These are phyloP conservation scores for Phycomyces nitens DNA, from an alignment of 192 early-diverging fungal genomes.

Conservation along the genomic window DNA sequence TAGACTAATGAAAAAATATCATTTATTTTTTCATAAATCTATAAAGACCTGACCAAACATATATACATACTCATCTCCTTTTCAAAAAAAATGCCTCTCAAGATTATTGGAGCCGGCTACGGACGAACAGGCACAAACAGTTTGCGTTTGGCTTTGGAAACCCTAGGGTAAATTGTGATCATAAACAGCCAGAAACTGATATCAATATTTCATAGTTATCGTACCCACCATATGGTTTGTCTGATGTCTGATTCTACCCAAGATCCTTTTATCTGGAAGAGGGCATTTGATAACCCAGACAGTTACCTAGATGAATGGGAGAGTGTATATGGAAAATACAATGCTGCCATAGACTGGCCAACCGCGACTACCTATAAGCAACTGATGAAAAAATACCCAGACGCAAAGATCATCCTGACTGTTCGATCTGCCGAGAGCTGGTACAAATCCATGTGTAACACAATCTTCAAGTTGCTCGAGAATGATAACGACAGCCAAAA, in stretches of 20 bases:
- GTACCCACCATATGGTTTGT: slow-evolving; percentile 19
- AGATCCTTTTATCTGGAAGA: neutral
- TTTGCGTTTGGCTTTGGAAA: slow-evolving; percentile 18
- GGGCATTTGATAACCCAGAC: slow-evolving; percentile 1
- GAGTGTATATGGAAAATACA: slow-evolving; percentile 3
- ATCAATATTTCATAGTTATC: slow-evolving; percentile 5
- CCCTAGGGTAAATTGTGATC: slow-evolving; percentile 4
- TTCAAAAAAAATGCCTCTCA: slow-evolving; percentile 3
- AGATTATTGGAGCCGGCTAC: slow-evolving; percentile 26
- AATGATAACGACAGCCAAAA: too few relatives aligned
- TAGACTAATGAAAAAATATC: too few relatives aligned
- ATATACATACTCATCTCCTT: too few relatives aligned
- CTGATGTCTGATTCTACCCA: slow-evolving; percentile 9
- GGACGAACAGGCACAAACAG: slow-evolving; percentile 27
- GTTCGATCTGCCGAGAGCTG: slow-evolving; percentile 17
- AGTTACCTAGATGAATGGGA: slow-evolving; percentile 21
- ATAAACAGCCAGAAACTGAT: too few relatives aligned
- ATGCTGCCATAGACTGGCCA: slow-evolving; percentile 23
- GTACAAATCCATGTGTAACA: slow-evolving; percentile 11
- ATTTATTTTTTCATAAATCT: too few relatives aligned
- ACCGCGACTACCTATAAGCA: slow-evolving; percentile 17
- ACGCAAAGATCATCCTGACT: slow-evolving; percentile 27
- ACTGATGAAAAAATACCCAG: slow-evolving; percentile 19
- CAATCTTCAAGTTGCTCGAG: neutral
- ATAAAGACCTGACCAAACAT: too few relatives aligned